Evolutionary conservation across 805 yeast genomes (phyloP), one percentile per base, ranked within the genome.

Genomic region (Lachancea sp.): DNA sequence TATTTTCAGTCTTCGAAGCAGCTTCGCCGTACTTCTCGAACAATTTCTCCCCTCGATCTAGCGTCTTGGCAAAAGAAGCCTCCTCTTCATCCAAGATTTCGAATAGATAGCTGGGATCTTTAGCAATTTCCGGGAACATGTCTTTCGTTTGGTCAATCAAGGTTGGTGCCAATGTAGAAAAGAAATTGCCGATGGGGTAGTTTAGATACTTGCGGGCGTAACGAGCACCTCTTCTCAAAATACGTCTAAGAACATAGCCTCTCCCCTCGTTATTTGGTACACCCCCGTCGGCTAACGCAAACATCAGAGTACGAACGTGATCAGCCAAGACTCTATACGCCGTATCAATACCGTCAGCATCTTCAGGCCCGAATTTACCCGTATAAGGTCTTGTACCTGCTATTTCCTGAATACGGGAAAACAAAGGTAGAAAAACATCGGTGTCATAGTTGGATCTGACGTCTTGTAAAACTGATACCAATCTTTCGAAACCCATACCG

Each of bases 231-330:
- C 99, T 83, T 72, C 99, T 83, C 58, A 92, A 72, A 53, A 92
- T 89, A 71, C 99, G 83, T 70, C 99, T 82, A 63, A 92, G 71
- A 32, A 92, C 99, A 59, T 92, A 92, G 55, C 99, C 99, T 69
- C 98, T 83, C 55, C 99, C 99, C 61, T 92, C 98, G 59, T 89
- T 92, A 69, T 92, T 92, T 60, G 99, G 99, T 43, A 92, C 97
- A 59, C 98, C 99, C 58, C 99, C 99, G 64, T 92, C 99, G 29
- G 95, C 85, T 45, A 92, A 74, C 36, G 99, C 97, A 65, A 92
- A 86, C 2, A 96, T 86, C 61, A 92, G 74, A 19, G 99, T 92
- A 68, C 99, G 82, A 26, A 92, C 97, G 63, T 92, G 99, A 68
- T 92, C 99, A 41, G 98, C 98, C 52, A 92, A 76, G 32, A 92